These are phyloP conservation scores for Zygoascus ofunaensis DNA, from an alignment of 805 yeast species.

Conservation along the genomic window DNA sequence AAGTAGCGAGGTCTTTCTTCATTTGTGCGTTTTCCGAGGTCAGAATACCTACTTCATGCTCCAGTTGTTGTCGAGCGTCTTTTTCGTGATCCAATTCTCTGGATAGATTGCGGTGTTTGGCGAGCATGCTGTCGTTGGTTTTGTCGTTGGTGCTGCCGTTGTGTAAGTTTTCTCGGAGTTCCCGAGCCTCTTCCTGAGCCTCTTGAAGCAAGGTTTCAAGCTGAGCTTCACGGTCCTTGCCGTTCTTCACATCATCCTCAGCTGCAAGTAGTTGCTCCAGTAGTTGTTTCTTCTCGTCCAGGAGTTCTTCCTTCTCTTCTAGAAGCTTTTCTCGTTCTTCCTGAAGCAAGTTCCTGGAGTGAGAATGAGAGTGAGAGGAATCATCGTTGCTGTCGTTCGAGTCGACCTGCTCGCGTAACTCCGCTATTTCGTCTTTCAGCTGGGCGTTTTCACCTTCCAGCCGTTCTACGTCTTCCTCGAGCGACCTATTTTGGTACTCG, in stretches of 20 bases:
- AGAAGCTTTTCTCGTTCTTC: slow-evolving; percentile 1
- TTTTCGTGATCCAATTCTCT: not conserved
- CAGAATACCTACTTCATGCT: not conserved
- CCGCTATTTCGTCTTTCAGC: not conserved
- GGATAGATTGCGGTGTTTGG: not conserved
- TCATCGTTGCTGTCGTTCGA: slow-evolving; percentile 12
- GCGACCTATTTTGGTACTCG: slow-evolving; percentile 16
- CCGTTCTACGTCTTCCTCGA: slow-evolving; percentile 19
- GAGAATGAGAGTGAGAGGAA: slow-evolving; percentile 4
- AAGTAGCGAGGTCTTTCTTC: not conserved
- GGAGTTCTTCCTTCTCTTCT: not conserved
- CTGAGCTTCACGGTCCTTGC: not conserved
- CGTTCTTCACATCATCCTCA: not conserved
- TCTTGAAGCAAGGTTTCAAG: not conserved
- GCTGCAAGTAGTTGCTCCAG: not conserved
- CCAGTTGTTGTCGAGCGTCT: not conserved
- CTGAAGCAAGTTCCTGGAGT: not conserved
- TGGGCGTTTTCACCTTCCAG: slow-evolving; percentile 15
- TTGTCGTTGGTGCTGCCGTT: not conserved
- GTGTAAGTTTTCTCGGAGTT: not conserved
- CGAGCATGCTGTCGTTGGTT: not conserved
- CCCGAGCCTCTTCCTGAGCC: not conserved
- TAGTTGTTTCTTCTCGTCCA: not conserved
- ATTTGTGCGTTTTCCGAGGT: not conserved
- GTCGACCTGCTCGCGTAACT: slow-evolving; percentile 5